Percentiles rank a stretch among this genome's conserved stretches.
Evolutionary conservation across 2,329 filamentous ascomycete species (phyloP).

Genomic region (Aspergillus aculeatus): DNA sequence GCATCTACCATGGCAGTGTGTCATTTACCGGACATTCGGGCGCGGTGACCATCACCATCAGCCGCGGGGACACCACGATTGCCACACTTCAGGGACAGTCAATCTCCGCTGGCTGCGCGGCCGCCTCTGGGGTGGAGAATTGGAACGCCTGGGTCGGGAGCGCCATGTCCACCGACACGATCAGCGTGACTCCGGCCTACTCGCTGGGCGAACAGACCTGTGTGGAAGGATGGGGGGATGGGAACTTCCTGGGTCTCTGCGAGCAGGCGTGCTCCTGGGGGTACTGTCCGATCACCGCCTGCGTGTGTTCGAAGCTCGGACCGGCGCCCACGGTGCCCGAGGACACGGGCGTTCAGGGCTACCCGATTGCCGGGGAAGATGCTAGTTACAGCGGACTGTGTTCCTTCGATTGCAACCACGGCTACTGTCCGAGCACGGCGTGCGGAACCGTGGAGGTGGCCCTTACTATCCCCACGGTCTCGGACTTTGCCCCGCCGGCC

Average conservation of each 20-base stretch:
- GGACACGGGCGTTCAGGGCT: slow-evolving; percentile 14
- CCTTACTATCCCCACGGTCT: background rate
- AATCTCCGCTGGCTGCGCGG: slow-evolving; percentile 23
- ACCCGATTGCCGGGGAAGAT: slow-evolving; percentile 15
- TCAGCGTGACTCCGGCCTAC: slow-evolving; percentile 5
- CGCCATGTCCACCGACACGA: background rate
- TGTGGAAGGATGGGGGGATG: slow-evolving; percentile 20
- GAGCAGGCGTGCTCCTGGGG: slow-evolving; percentile 25
- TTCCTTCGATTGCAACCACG: slow-evolving; percentile 13
- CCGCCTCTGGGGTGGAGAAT: slow-evolving; percentile 24
- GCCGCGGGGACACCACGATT: slow-evolving; percentile 16
- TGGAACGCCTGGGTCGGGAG: slow-evolving; percentile 36
- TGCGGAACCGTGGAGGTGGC: background rate
- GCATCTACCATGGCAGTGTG: slow-evolving; percentile 32
- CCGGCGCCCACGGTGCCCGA: slow-evolving; percentile 8
- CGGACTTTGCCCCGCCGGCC: background rate
- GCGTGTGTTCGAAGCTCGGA: slow-evolving; percentile 21
- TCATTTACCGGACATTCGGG: slow-evolving; percentile 20
- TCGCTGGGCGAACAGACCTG: slow-evolving; percentile 17
- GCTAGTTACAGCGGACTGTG: slow-evolving; percentile 19
- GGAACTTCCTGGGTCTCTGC: slow-evolving; percentile 25
- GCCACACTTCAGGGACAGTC: slow-evolving; percentile 18
- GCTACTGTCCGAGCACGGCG: slow-evolving; percentile 12
- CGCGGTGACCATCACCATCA: slow-evolving; percentile 22
- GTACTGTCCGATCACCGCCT: slow-evolving; percentile 28